phyloP scores from a whole-genome alignment of 768 basidiomycete species.

The Boletus bicolor region DNA sequence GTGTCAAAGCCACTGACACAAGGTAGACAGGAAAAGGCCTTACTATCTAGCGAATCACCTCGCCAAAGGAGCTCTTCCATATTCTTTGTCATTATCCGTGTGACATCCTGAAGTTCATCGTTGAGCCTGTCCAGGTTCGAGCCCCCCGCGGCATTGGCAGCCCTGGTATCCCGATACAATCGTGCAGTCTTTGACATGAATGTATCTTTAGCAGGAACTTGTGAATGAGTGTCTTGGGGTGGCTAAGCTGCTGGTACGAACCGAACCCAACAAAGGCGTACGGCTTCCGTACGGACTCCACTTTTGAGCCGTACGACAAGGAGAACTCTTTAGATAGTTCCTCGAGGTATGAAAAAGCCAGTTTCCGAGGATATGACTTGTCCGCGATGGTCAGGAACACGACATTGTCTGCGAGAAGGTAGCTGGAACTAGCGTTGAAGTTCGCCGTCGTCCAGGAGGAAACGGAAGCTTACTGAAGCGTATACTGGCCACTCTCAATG shows the following conservation, averaged over 20 bases:
- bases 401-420: slow-evolving; percentile 91
- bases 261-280: slow-evolving; percentile 99
- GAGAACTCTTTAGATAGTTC: slow-evolving; percentile 97
- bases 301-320: slow-evolving; percentile 87
- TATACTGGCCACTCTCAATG: slow-evolving; percentile 93
- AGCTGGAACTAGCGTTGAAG: slow-evolving; percentile 48
- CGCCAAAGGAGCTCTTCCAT: slow-evolving; percentile 99
- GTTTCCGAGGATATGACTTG: slow-evolving; percentile 94
- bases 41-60: slow-evolving; percentile 95
- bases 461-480: slow-evolving; percentile 75
- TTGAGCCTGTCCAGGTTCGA: slow-evolving; percentile 84
- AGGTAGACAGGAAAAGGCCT: slow-evolving; percentile 29
- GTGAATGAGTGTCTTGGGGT: slow-evolving; percentile 2
- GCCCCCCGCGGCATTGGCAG: slow-evolving; percentile 62
- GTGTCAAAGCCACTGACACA: not conserved
- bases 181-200: slow-evolving; percentile 99
- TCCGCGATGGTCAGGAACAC: slow-evolving; percentile 95
- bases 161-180: slow-evolving; percentile 90
- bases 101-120: slow-evolving; percentile 96
- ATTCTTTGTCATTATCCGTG: slow-evolving; percentile 99
- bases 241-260: slow-evolving; percentile 38
- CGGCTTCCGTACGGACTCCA: slow-evolving; percentile 90
- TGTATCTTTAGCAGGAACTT: slow-evolving; percentile 60
- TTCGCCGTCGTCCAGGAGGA: not conserved
- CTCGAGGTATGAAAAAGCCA: slow-evolving; percentile 96